Conservation (phyloP, 495 filamentous ascomycete species). For the Penicillium pulvis region DNA sequence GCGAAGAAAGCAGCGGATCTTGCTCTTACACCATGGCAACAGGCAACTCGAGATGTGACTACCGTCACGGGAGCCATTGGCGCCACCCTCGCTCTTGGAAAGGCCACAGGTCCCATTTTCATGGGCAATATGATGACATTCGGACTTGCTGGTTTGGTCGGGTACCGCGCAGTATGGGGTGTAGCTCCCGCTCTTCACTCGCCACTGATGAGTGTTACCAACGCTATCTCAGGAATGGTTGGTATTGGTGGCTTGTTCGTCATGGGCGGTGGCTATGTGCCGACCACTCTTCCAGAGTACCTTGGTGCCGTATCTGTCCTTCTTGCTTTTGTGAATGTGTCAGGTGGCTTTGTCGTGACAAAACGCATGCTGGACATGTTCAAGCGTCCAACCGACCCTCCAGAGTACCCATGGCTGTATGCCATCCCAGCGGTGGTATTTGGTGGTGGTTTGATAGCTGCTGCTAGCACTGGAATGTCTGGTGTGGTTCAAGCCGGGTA, state of each 20-base stretch:
- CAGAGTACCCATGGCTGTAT: slow-evolving; percentile 83
- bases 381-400: slow-evolving; percentile 75
- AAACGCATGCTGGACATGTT: slow-evolving; percentile 95
- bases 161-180: slow-evolving; percentile 81
- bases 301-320: slow-evolving; percentile 78
- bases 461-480: slow-evolving; percentile 73
- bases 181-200: slow-evolving; percentile 76
- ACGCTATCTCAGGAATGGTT: slow-evolving; percentile 84
- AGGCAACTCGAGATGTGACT: slow-evolving; percentile 68
- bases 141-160: slow-evolving; percentile 74
- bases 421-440: slow-evolving; percentile 72
- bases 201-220: slow-evolving; percentile 83
- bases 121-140: slow-evolving; percentile 83
- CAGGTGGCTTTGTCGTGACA: slow-evolving; percentile 80
- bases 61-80: slow-evolving; percentile 73
- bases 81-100: slow-evolving; percentile 69
- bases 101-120: slow-evolving; percentile 73
- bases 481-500: slow-evolving; percentile 82
- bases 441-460: slow-evolving; percentile 73
- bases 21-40: slow-evolving; percentile 75
- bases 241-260: slow-evolving; percentile 82
- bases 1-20: slow-evolving; percentile 58
- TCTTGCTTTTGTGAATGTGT: slow-evolving; percentile 79
- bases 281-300: slow-evolving; percentile 71
- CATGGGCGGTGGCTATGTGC: slow-evolving; percentile 72